Conservation (phyloP, 2,329 filamentous ascomycete species). For the Claviceps sp. region DNA sequence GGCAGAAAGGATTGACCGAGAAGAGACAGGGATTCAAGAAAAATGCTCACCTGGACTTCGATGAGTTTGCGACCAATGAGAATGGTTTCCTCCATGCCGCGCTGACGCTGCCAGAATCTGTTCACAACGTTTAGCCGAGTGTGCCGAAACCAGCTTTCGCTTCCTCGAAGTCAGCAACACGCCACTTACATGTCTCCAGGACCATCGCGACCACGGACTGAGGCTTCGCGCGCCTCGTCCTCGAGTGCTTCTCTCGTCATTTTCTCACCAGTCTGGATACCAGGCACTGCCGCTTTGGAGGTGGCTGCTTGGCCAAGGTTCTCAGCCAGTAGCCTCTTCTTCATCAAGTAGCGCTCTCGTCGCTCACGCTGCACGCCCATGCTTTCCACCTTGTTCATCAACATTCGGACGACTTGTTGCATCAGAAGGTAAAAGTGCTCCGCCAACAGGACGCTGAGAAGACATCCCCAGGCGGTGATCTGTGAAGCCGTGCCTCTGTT, state of each 20-base stretch:
- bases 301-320: conserved; percentile 46
- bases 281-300: conserved; percentile 32
- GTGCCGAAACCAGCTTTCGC: neutral
- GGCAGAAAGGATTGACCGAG: too few species aligned
- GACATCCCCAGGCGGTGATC: conserved; percentile 66
- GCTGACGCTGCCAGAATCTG: conserved; percentile 51
- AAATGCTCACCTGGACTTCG: conserved; percentile 24
- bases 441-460: conserved; percentile 70
- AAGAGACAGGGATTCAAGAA: neutral
- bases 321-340: conserved; percentile 67
- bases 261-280: conserved; percentile 40
- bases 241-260: conserved; percentile 54
- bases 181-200: conserved; percentile 36
- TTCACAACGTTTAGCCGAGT: neutral
- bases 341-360: conserved; percentile 64
- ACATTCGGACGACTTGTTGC: conserved; percentile 57
- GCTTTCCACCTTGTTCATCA: conserved; percentile 69
- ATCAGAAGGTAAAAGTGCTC: conserved; percentile 83
- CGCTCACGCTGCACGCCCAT: conserved; percentile 77
- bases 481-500: conserved; percentile 52
- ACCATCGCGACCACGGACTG: conserved; percentile 32
- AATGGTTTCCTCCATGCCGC: conserved; percentile 43
- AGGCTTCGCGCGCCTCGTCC: conserved; percentile 43
- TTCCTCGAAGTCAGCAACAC: neutral
- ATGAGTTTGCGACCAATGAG: conserved; percentile 42